A percentile compares a stretch with the other conserved stretches of the same genome.
Evolutionary conservation across 2,329 filamentous ascomycete species (phyloP).

Genomic region (Clonostachys rhizophaga): DNA sequence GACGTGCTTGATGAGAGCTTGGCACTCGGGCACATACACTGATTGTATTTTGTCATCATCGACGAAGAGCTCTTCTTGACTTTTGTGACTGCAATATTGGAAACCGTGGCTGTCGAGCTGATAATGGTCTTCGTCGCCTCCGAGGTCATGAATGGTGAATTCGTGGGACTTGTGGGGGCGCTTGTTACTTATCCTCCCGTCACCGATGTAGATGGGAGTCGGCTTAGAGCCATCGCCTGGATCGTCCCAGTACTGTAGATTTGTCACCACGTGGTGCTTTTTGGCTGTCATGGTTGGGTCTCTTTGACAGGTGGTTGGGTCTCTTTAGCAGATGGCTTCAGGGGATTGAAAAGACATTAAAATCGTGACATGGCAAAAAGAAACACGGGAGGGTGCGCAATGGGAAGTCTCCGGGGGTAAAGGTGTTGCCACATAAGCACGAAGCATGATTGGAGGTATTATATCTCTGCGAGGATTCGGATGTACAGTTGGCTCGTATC

Average conservation of each 20-base stretch:
- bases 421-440: too few species aligned
- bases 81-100: conserved; percentile 19
- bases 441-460: too few species aligned
- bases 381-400: too few species aligned
- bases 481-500: too few species aligned
- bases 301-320: background rate
- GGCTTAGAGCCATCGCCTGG: conserved; percentile 35
- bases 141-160: conserved; percentile 28
- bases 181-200: conserved; percentile 17
- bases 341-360: too few species aligned
- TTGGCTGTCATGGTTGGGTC: conserved; percentile 2
- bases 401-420: too few species aligned
- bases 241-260: conserved; percentile 33
- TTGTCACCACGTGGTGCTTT: conserved; percentile 22
- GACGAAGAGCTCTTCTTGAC: conserved; percentile 26
- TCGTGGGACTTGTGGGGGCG: conserved; percentile 29
- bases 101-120: conserved; percentile 31
- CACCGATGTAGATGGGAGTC: conserved; percentile 22
- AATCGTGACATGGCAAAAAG: too few species aligned
- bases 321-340: too few species aligned
- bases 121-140: conserved; percentile 25
- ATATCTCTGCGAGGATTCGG: too few species aligned
- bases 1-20: conserved; percentile 57
- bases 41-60: conserved; percentile 59
- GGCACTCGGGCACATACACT: conserved; percentile 70